A percentile compares a stretch with the other conserved stretches of the same genome.
Evolutionary conservation across 495 filamentous ascomycete genomes (phyloP).

Genomic region (Amphirosellinia nigrospora): DNA sequence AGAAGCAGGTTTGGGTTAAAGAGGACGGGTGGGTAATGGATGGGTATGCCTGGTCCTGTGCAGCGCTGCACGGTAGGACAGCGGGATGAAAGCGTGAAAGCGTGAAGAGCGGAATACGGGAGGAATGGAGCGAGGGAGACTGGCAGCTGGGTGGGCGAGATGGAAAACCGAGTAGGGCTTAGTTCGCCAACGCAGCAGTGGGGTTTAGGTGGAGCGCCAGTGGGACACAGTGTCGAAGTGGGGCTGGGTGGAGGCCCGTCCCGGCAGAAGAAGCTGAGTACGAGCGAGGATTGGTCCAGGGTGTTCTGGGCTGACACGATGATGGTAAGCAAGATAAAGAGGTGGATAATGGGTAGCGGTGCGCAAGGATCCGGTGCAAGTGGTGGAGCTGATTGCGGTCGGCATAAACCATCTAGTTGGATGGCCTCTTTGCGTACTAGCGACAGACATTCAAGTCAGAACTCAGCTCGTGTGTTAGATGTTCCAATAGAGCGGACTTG

Average conservation of each 20-base stretch:
- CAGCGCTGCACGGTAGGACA: not conserved
- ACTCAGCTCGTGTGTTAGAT: slow-evolving; percentile 11
- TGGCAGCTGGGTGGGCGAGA: slow-evolving; percentile 9
- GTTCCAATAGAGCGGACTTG: not conserved
- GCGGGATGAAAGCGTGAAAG: slow-evolving; percentile 10
- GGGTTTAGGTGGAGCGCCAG: slow-evolving; percentile 32
- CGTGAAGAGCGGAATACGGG: not conserved
- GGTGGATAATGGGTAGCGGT: slow-evolving; percentile 20
- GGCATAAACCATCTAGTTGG: slow-evolving; percentile 31
- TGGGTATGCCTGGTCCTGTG: slow-evolving; percentile 10
- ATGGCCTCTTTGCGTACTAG: slow-evolving; percentile 1
- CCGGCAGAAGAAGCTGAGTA: slow-evolving; percentile 28
- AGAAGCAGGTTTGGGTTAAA: slow-evolving; percentile 16
- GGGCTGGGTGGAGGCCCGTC: slow-evolving; percentile 30
- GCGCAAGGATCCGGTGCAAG: slow-evolving; percentile 26
- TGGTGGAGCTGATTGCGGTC: slow-evolving; percentile 28
- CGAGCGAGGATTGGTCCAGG: slow-evolving; percentile 38
- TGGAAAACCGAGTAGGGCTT: slow-evolving; percentile 23
- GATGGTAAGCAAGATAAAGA: slow-evolving; percentile 35
- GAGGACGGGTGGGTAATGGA: slow-evolving; percentile 4
- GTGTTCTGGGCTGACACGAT: slow-evolving; percentile 40
- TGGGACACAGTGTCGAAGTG: slow-evolving; percentile 28
- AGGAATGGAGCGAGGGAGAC: slow-evolving; percentile 12
- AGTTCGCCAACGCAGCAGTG: slow-evolving; percentile 41
- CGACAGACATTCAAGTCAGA: slow-evolving; percentile 6